Percentiles rank a stretch among this genome's conserved stretches.
Conservation (phyloP, 192 early-diverging fungal species). For the Backusella parvicylindrica region DNA sequence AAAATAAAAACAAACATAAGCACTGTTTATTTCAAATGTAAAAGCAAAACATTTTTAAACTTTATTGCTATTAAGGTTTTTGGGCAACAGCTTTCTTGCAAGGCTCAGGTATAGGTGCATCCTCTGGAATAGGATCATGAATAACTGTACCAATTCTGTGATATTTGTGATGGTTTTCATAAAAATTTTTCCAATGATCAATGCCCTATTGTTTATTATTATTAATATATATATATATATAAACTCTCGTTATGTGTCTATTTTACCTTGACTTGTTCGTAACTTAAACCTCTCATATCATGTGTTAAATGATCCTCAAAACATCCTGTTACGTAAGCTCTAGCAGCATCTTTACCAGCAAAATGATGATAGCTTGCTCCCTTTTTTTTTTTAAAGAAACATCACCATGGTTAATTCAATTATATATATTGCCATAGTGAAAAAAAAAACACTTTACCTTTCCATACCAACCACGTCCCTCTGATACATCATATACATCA, state of each 20-base stretch:
- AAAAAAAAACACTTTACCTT: conserved; percentile 39
- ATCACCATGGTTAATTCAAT: too few species aligned
- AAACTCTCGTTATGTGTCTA: background rate
- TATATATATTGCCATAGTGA: too few species aligned
- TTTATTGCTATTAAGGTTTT: conserved; percentile 34
- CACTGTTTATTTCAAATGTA: background rate
- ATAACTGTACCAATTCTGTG: conserved; percentile 81
- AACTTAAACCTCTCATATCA: conserved; percentile 83
- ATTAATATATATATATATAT: background rate
- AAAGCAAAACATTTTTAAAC: background rate
- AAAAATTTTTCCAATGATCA: conserved; percentile 84
- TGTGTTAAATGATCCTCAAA: conserved; percentile 91
- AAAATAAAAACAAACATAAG: background rate
- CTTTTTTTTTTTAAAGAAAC: conserved; percentile 18
- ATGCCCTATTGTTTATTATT: conserved; percentile 46
- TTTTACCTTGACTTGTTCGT: conserved; percentile 67
- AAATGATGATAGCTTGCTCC: conserved; percentile 85
- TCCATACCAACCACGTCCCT: conserved; percentile 76
- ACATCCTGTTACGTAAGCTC: conserved; percentile 95
- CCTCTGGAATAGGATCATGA: conserved; percentile 78
- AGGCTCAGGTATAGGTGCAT: conserved; percentile 76
- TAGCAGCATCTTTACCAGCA: conserved; percentile 86
- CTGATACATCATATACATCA: conserved; percentile 91
- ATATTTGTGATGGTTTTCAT: conserved; percentile 84
- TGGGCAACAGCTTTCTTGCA: conserved; percentile 58